Evolutionary conservation across 257 asterid species (phyloP), one percentile per base, ranked within the genome.

Genomic region (Jaltomata sinuosa): DNA sequence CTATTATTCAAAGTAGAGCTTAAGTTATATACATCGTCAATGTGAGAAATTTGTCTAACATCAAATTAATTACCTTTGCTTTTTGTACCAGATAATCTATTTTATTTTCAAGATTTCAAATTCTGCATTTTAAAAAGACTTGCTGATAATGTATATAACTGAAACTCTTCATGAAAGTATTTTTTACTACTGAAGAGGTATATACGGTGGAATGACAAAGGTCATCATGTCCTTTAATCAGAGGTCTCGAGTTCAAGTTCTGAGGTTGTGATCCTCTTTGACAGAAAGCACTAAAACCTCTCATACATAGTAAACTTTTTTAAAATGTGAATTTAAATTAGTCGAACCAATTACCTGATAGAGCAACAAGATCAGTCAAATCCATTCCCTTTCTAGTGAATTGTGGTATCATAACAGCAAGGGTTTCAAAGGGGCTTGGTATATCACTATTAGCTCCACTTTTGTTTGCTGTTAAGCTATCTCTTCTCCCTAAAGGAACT

Each of bases 401-500:
- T 52, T 65, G 86, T 32, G 81, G 36, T n/a, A 4, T 59, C 83
- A 87, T 74, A 8, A 11, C 45, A 49, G 12, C 55, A 45, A 88
- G 83, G 71, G 32, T 82, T 8, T 65, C 86, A 11, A 38, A 18
- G 18, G 90, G 87, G 42, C 84, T 2, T 0, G 92, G 92, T 15
- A 89, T 27, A 16, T 86, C 85, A 34, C 36, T 81, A 9, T 64
- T 14, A 2, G 89, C 89, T 31, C 79, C 89, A 11, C 18, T 40
- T 59, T 8, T 64, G 78, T 89, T 89, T 62, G 92, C 92, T 32
- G 83, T 82, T 25, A 83, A 76, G 11, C 90, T 55, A 21, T 89
- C 90, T 79, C 89, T 85, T 83, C 91, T 80, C 3, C 91, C 91
- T 34, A 89, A 40, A 11, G 71, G 84, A 32, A 87, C 89, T 49